Percentiles rank a stretch among this genome's conserved stretches.
Conservation (phyloP, 768 basidiomycete genomes). For the Phanerodontia chrysosporium region DNA sequence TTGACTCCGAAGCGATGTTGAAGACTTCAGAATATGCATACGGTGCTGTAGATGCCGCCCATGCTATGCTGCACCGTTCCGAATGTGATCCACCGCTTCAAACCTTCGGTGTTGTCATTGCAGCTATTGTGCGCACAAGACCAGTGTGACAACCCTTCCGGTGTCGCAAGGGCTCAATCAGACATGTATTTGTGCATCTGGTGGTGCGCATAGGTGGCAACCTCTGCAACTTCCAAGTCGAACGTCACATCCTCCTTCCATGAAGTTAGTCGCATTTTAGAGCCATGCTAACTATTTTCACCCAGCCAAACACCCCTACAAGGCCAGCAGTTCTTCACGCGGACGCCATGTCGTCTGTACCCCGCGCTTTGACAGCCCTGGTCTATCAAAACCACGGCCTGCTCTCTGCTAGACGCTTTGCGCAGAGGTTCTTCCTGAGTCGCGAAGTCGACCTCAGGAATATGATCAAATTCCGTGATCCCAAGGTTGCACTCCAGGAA, state of each 20-base stretch:
- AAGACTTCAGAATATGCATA: background rate
- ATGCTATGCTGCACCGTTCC: no score
- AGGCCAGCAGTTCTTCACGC: conserved; percentile 59
- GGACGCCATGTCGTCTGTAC: conserved; percentile 87
- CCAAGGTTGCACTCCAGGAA: conserved; percentile 70
- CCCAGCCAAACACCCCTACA: conserved; percentile 44
- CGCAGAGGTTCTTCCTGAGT: conserved; percentile 82
- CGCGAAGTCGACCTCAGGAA: conserved; percentile 77
- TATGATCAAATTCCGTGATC: conserved; percentile 80
- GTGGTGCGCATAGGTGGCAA: no score
- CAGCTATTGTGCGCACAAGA: no score
- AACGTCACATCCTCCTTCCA: no score
- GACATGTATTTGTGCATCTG: no score
- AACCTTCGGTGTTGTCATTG: no score
- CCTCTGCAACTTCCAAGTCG: no score
- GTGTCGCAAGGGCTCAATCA: no score
- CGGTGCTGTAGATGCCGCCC: background rate
- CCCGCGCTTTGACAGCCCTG: conserved; percentile 82
- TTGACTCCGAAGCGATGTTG: background rate
- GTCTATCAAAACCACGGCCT: conserved; percentile 88
- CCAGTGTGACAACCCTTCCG: no score
- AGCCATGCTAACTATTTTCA: background rate
- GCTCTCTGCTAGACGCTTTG: conserved; percentile 81
- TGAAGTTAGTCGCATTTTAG: background rate
- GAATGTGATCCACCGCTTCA: no score